Percentiles rank a stretch among this genome's conserved stretches.
phyloP scores from a whole-genome alignment of 306 rosid species.

The Cucumis sativus region DNA sequence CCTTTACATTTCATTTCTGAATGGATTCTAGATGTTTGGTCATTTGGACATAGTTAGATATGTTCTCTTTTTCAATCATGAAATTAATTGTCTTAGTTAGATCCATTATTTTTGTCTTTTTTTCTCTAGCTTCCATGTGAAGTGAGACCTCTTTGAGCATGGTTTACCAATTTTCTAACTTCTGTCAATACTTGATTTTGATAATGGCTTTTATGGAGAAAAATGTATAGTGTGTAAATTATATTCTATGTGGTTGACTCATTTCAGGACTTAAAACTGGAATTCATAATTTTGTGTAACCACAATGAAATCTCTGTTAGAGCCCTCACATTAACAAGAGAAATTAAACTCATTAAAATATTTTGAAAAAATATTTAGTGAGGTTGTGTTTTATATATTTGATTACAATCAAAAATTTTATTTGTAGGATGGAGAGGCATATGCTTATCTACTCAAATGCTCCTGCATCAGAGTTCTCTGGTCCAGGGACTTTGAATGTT shows the following conservation, averaged over 20 bases:
- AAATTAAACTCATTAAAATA: neutral
- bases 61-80: neutral
- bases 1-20: neutral
- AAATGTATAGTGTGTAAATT: neutral
- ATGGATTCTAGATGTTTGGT: neutral
- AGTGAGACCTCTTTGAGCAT: neutral
- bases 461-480: slow-evolving; percentile 88
- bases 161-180: neutral
- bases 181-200: neutral
- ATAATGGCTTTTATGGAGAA: neutral
- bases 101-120: neutral
- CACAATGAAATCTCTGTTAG: neutral
- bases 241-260: neutral
- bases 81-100: neutral
- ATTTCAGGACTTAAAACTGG: neutral
- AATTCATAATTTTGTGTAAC: neutral
- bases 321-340: neutral
- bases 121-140: neutral
- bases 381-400: neutral
- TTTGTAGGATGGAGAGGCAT: slow-evolving; percentile 93
- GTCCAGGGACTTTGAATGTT: slow-evolving; percentile 39
- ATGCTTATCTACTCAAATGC: slow-evolving; percentile 79
- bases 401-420: neutral
- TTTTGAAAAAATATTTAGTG: neutral
- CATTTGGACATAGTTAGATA: neutral